Conservation (phyloP, 2,329 filamentous ascomycete genomes). For the Xylariaceae sp. region DNA sequence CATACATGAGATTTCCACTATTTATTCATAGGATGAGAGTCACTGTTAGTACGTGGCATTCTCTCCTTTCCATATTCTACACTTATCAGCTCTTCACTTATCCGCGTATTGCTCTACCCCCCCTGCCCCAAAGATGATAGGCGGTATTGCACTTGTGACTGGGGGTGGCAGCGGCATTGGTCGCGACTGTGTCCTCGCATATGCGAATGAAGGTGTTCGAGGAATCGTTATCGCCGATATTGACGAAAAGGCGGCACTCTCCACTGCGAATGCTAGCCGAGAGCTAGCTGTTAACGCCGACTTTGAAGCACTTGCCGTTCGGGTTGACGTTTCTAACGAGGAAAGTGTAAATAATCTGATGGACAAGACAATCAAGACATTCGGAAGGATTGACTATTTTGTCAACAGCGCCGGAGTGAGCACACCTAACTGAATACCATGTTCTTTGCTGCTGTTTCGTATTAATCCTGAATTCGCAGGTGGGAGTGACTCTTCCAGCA, state of each 20-base stretch:
- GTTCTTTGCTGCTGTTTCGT: not conserved
- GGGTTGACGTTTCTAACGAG: not conserved
- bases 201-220: not conserved
- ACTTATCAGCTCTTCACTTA: not conserved
- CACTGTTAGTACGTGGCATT: not conserved
- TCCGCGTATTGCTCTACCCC: not conserved
- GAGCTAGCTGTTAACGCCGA: not conserved
- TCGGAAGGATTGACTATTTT: not conserved
- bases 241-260: not conserved
- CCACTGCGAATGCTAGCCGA: not conserved
- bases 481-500: not conserved
- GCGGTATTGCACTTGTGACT: not conserved
- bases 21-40: not conserved
- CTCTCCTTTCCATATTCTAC: not conserved
- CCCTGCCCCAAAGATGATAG: not conserved
- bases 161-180: not conserved
- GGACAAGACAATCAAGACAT: not conserved
- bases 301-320: not conserved
- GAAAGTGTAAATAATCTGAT: not conserved
- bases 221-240: not conserved
- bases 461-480: not conserved
- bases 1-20: not conserved
- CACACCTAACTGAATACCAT: not conserved
- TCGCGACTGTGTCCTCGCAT: not conserved
- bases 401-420: slow-evolving; percentile 1